Percentiles rank a stretch among this genome's conserved stretches.
Evolutionary conservation across 208 protist genomes (phyloP).

Genomic region (Entamoeba histolytica): DNA sequence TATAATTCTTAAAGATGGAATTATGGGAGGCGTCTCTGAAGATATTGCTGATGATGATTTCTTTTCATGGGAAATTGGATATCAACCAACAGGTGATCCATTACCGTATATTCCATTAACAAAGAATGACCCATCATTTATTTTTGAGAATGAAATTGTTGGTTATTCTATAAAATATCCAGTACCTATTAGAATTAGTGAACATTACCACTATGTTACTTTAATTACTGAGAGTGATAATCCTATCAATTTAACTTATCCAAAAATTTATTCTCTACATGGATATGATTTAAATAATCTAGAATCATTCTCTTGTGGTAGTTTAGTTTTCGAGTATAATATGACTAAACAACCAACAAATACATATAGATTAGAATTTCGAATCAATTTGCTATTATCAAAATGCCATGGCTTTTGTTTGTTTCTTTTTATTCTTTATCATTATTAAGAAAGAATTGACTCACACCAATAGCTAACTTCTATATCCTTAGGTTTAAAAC

Average conservation of each 20-base stretch:
- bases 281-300: background rate
- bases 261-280: background rate
- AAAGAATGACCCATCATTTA: background rate
- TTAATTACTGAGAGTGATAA: background rate
- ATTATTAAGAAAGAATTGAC: too few species aligned
- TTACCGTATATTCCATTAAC: background rate
- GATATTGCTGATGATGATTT: background rate
- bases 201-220: background rate
- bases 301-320: background rate
- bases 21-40: background rate
- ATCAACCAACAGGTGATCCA: background rate
- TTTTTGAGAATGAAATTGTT: background rate
- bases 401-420: background rate
- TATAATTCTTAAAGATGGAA: background rate
- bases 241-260: background rate
- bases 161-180: background rate
- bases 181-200: background rate
- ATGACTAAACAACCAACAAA: background rate
- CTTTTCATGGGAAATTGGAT: background rate
- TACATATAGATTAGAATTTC: background rate
- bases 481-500: background rate
- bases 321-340: background rate
- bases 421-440: background rate
- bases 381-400: background rate
- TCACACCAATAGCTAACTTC: background rate